Evolutionary conservation across 2,329 filamentous ascomycete genomes (phyloP).

Genomic region (Phoma sp.): DNA sequence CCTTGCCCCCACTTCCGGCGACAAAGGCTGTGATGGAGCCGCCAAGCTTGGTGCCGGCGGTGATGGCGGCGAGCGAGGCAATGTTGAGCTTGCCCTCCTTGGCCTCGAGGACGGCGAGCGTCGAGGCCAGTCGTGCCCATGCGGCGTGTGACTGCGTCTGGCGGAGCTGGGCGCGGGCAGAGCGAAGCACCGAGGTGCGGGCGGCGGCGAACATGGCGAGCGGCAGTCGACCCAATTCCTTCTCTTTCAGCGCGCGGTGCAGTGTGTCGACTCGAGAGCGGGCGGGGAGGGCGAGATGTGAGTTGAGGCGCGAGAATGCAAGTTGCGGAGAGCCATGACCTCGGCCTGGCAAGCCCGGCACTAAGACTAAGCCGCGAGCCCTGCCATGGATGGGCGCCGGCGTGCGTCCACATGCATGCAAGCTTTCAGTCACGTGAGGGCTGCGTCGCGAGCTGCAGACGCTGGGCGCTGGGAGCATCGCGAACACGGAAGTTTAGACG

Average conservation of each 20-base stretch:
- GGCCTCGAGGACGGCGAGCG: constrained; percentile 91
- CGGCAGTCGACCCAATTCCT: not conserved
- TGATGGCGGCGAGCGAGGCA: constrained; percentile 82
- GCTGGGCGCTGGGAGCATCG: constrained; percentile 37
- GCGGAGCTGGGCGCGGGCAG: constrained; percentile 55
- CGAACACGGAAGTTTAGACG: constrained; percentile 35
- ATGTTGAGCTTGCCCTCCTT: constrained; percentile 84
- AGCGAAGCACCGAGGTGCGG: constrained; percentile 44
- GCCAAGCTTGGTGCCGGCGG: constrained; percentile 85
- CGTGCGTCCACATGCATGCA: not conserved
- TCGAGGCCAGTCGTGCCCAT: constrained; percentile 77
- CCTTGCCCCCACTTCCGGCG: constrained; percentile 78
- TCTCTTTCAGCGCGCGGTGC: not conserved
- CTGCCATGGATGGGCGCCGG: too few species aligned
- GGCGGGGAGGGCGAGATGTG: not conserved
- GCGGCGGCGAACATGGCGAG: constrained; percentile 46
- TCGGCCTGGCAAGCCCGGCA: constrained; percentile 9
- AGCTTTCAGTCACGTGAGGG: constrained; percentile 22
- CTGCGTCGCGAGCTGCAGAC: constrained; percentile 21
- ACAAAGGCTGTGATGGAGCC: constrained; percentile 86
- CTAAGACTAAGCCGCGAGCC: not conserved
- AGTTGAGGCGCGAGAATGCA: not conserved
- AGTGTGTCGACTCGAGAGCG: not conserved
- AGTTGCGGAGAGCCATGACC: constrained; percentile 8
- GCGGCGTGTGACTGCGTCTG: constrained; percentile 55